These are phyloP conservation scores for Talaromyces marneffei DNA, from an alignment of 2,329 filamentous ascomycete species.

Conservation along the genomic window DNA sequence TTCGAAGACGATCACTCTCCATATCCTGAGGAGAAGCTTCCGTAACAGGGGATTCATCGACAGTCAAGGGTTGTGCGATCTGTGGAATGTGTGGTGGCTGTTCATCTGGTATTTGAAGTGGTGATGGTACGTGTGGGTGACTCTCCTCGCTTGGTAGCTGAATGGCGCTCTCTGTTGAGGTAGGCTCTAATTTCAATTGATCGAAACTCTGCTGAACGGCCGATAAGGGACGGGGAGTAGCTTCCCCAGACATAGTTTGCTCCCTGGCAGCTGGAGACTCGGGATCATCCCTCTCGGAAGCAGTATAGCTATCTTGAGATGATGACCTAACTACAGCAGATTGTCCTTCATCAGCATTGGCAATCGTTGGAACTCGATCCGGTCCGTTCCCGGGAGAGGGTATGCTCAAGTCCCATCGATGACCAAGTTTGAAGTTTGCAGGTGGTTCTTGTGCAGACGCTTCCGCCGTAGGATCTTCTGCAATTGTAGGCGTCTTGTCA, in stretches of 20 bases:
- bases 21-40: conserved; percentile 34
- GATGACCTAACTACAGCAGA: conserved; percentile 37
- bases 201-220: conserved; percentile 3
- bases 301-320: not conserved
- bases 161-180: not conserved
- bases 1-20: conserved; percentile 41
- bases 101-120: conserved; percentile 27
- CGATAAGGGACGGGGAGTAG: conserved; percentile 11
- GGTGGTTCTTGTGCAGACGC: conserved; percentile 23
- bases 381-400: conserved; percentile 57
- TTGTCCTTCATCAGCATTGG: conserved; percentile 37
- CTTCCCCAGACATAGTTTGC: conserved; percentile 6
- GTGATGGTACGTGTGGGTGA: conserved; percentile 22
- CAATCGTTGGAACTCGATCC: conserved; percentile 53
- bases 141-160: not conserved
- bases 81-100: conserved; percentile 26
- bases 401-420: conserved; percentile 53
- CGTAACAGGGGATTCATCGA: conserved; percentile 30
- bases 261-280: not conserved
- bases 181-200: not conserved
- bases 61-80: conserved; percentile 29
- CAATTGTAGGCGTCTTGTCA: conserved; percentile 49
- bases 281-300: not conserved
- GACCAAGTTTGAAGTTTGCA: conserved; percentile 45
- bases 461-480: conserved; percentile 45